Evolutionary conservation across 306 rosid species (phyloP).

Genomic region (Sindora glabra): DNA sequence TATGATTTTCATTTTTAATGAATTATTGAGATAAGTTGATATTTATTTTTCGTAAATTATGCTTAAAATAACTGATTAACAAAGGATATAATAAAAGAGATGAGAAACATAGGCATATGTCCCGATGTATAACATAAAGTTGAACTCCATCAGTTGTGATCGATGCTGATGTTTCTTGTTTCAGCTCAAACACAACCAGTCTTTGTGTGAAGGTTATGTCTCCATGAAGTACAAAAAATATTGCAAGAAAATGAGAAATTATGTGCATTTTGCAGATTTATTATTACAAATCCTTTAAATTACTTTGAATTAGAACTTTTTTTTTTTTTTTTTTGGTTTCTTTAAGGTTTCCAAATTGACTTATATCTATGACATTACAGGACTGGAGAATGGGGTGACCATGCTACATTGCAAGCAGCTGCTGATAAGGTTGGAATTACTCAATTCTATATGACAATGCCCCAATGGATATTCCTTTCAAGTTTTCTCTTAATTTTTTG

Average conservation of each 20-base stretch:
- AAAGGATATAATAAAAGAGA: too few species aligned
- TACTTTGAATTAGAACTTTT: slow-evolving; percentile 6
- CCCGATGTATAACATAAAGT: too few species aligned
- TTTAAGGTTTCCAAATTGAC: too few species aligned
- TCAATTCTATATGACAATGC: slow-evolving; percentile 1
- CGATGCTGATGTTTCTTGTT: slow-evolving; percentile 31
- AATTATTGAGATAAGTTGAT: too few species aligned
- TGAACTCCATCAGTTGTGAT: not conserved
- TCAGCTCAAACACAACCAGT: slow-evolving; percentile 67
- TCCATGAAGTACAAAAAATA: slow-evolving; percentile 91
- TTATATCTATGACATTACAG: slow-evolving; percentile 36
- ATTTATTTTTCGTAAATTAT: too few species aligned
- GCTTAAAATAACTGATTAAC: too few species aligned
- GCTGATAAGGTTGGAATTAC: slow-evolving; percentile 57
- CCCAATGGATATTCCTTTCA: slow-evolving; percentile 9
- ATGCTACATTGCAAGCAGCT: slow-evolving; percentile 92
- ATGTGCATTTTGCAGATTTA: slow-evolving; percentile 22
- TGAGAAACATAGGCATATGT: too few species aligned
- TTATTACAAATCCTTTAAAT: not conserved
- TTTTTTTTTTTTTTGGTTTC: too few species aligned
- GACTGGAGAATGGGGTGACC: slow-evolving; percentile 97
- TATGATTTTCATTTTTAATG: too few species aligned
- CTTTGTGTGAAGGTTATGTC: slow-evolving; percentile 75
- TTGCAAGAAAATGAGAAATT: slow-evolving; percentile 83
- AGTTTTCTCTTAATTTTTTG: not conserved